Conservation (phyloP, 345 rosid species). For the Toxicodendron radicans region DNA sequence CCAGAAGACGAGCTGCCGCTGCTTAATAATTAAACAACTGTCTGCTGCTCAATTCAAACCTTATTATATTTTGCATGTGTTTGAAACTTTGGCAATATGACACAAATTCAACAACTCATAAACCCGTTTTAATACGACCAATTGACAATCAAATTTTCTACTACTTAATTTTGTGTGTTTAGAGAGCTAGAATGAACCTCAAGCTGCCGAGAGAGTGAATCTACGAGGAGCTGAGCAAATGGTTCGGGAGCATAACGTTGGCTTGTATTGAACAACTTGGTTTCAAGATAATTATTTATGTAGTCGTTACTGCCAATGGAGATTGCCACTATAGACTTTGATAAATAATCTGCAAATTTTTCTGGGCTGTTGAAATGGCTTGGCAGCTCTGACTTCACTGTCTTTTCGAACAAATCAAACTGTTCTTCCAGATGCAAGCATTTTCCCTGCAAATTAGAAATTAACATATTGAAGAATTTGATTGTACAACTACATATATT, state of each 20-base stretch:
- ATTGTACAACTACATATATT: too few species aligned
- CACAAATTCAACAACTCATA: too few species aligned
- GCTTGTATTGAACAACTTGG: background rate
- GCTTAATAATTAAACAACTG: too few species aligned
- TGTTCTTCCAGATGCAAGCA: conserved; percentile 45
- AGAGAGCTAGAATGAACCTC: conserved; percentile 19
- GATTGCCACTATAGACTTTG: conserved; percentile 36
- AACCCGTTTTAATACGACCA: too few species aligned
- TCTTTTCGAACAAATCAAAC: conserved; percentile 29
- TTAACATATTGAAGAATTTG: background rate
- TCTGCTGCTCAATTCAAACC: too few species aligned
- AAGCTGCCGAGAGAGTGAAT: conserved; percentile 26
- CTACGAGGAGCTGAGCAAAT: conserved; percentile 33
- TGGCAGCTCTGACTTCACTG: conserved; percentile 14
- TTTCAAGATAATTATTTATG: conserved; percentile 23
- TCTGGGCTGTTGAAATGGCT: conserved; percentile 18
- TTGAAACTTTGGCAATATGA: too few species aligned
- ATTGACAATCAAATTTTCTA: too few species aligned
- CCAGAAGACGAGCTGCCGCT: too few species aligned
- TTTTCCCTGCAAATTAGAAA: conserved; percentile 32
- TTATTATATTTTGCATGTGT: too few species aligned
- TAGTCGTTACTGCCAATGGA: conserved; percentile 47
- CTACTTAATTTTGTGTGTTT: too few species aligned
- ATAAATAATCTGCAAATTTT: conserved; percentile 25
- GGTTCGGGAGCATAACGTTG: conserved; percentile 17